Percentiles rank a stretch among this genome's conserved stretches.
Conservation (phyloP, 352 stramenopile genomes). For the Globisporangium heterothallicum region DNA sequence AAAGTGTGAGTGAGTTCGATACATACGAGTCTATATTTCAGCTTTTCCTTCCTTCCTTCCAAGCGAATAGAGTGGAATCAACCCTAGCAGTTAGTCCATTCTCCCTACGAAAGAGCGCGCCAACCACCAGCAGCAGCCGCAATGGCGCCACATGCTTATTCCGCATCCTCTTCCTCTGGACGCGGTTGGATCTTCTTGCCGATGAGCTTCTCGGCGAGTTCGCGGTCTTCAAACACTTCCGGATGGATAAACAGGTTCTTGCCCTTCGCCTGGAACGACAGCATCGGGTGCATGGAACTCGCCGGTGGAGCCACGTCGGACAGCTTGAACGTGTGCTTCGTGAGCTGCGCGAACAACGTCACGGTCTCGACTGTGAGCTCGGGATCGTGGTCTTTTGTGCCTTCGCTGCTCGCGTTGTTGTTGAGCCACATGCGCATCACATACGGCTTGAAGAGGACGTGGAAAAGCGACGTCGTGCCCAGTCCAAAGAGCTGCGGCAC, state of each 20-base stretch:
- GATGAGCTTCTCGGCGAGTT: slow-evolving; percentile 56
- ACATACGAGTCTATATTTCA: slow-evolving; percentile 7
- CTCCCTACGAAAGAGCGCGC: too few relatives aligned
- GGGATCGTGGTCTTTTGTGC: slow-evolving; percentile 20
- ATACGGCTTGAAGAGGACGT: slow-evolving; percentile 84
- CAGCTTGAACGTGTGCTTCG: slow-evolving; percentile 48
- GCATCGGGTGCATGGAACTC: slow-evolving; percentile 79
- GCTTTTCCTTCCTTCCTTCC: too few relatives aligned
- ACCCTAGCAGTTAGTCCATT: too few relatives aligned
- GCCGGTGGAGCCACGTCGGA: slow-evolving; percentile 47
- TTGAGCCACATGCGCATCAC: slow-evolving; percentile 77
- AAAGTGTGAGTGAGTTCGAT: too few relatives aligned
- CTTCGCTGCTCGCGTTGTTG: slow-evolving; percentile 7
- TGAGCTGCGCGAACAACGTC: slow-evolving; percentile 59
- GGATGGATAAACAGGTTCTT: slow-evolving; percentile 80
- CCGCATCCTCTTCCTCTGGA: slow-evolving; percentile 16
- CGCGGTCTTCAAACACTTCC: slow-evolving; percentile 55
- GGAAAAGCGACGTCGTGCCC: slow-evolving; percentile 78
- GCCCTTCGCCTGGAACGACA: slow-evolving; percentile 65
- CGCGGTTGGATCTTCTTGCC: slow-evolving; percentile 28
- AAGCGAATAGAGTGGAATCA: too few relatives aligned
- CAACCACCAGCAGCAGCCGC: too few relatives aligned
- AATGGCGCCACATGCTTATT: too few relatives aligned
- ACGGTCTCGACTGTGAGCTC: slow-evolving; percentile 65
- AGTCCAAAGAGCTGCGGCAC: slow-evolving; percentile 76